Evolutionary conservation across 164 flowering plant genomes (phyloP), one percentile per base, ranked within the genome.

Genomic region (Stephania cephalantha): DNA sequence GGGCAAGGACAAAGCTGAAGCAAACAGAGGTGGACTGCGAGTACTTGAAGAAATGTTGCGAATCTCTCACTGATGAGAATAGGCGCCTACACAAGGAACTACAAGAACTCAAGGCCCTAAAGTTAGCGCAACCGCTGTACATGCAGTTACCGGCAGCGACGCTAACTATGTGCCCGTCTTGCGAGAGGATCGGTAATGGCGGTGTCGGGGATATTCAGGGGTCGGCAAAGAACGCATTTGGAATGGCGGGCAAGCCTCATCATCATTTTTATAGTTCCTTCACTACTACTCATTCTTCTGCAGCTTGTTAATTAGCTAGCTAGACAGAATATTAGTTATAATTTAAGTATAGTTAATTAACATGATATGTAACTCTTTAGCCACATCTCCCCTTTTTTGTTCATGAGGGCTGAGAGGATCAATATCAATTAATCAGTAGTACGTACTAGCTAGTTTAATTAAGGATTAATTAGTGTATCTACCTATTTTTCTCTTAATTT

Each of bases 1-100:
- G 98, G 84, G 98, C 98, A 73, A 93, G 98, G 89, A 93, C 94
- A 35, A 93, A 93, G 84, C 88, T 93, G 69, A 93, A 93, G 84
- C 98, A 91, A 78, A 93, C 98, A 0, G 98, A 93, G 78, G 91
- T 90, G 42, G 97, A 93, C 76, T 91, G 97, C 25, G 97, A 93
- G 76, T 87, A 82, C 81, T 78, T 93, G 83, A 93, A 90, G 89
- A 89, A 90, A 66, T 91, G 94, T 73, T 91, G 95, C 53, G 91
- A 91, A 66, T 85, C 88, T 11, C 74, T 93, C 48, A 90, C 89
- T 8, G 95, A 88, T 7, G 98, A 93, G 77, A 93, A 93, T 82
- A 78, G 88, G 74, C 80, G 90, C 80, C 86, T 93, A 9, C 88
- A 89, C 46, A 91, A 89, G 75, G 98, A 93, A 83, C 70, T 91